Evolutionary conservation across 768 basidiomycete genomes (phyloP), one percentile per base, ranked within the genome.

Genomic region (Agrocybe praecox): DNA sequence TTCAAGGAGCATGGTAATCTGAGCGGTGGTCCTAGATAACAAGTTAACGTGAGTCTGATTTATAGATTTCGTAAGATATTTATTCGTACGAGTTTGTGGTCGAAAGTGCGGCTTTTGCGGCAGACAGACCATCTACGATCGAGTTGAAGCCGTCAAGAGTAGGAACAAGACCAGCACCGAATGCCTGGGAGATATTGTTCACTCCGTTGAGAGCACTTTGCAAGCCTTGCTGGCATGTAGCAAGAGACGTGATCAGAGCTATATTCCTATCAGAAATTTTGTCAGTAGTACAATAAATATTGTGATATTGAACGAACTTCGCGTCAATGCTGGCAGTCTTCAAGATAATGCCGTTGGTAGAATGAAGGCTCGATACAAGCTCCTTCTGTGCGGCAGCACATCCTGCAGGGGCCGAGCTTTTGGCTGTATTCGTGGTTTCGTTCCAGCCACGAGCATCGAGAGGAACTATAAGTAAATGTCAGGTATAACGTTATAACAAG

Each of bases 121-220:
- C 18, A 14, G 46, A 19, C 12, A 62, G 58, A 7, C 54, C 57
- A 6, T 22, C 46, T 24, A 48, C 52, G 44, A 59, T 43, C 1
- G 46, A 49, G 22, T 48, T 52, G 14, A 56, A 47, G 10, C 33
- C 32, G 3, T 36, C 54, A 11, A 46, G 22, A 12, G 46, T 24
- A 40, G 57, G 53, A 23, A 34, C 26, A 22, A 29, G 32, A 19
- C 61, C 61, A 2, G 48, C 29, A 9, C 17, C 9, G 7, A 62
- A 26, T 12, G 54, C 53, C 15, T 36, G 19, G 11, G 57, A 55
- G 19, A 62, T 48, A n/a, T 33, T 33, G 36, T 19, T 21, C 7
- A 58, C 44, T 19, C 57, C 61, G 44, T 10, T 43, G 29, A 55
- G 23, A 12, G 61, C 46, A 11, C 46, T 57, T 40, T 49, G 21